phyloP scores from a whole-genome alignment of 805 yeast genomes.

The Kuraishia piskuri region DNA sequence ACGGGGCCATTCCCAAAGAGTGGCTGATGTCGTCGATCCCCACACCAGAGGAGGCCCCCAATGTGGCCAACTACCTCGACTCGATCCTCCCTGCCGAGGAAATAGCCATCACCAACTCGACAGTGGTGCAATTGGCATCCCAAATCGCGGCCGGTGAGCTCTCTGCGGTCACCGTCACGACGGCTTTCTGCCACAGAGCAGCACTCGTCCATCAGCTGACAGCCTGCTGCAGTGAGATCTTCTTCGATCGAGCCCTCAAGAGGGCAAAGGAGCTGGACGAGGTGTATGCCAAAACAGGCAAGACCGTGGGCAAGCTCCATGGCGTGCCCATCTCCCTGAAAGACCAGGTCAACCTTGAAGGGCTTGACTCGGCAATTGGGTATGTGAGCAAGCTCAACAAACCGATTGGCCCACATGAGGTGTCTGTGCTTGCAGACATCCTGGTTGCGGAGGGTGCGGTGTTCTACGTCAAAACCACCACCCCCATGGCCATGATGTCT shows the following conservation, averaged over 20 bases:
- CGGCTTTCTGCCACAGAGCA: conserved; percentile 49
- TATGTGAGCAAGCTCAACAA: conserved; percentile 18
- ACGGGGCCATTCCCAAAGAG: no score
- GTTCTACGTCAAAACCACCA: conserved; percentile 33
- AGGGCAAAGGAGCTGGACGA: conserved; percentile 49
- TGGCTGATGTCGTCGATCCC: no score
- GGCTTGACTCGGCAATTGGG: conserved; percentile 40
- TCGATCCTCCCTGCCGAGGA: no score
- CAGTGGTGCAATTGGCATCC: no score
- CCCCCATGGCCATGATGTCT: conserved; percentile 35
- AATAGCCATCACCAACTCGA: no score
- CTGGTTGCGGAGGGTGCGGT: conserved; percentile 30
- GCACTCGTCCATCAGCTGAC: conserved; percentile 46
- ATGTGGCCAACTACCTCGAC: no score
- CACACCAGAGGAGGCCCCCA: no score
- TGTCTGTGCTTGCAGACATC: conserved; percentile 20
- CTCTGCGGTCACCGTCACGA: conserved; percentile 21
- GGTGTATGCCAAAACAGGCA: conserved; percentile 35
- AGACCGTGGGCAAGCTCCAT: conserved; percentile 52
- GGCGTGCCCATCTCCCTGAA: conserved; percentile 45
- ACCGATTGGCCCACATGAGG: conserved; percentile 21
- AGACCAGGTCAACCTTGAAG: conserved; percentile 37
- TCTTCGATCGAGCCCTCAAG: conserved; percentile 49
- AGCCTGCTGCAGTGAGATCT: conserved; percentile 31
- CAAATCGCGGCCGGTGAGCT: no score